Evolutionary conservation across 805 yeast species (phyloP).

Genomic region (Cyberlindnera mrakii): DNA sequence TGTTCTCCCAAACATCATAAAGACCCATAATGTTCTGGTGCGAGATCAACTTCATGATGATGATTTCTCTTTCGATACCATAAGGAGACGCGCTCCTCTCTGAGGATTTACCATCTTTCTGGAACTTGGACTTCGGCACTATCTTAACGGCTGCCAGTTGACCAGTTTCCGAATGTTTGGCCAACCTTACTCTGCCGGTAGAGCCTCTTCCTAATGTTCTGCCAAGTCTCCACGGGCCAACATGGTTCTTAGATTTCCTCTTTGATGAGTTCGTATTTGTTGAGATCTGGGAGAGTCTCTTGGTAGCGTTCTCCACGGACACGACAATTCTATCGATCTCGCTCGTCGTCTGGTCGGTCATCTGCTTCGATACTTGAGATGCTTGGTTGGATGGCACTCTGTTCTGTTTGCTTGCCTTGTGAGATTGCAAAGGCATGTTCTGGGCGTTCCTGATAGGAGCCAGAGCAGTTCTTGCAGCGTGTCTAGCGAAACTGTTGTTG

Average conservation of each 20-base stretch:
- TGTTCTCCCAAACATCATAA: conserved; percentile 85
- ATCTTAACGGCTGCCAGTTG: conserved; percentile 95
- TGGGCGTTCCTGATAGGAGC: conserved; percentile 15
- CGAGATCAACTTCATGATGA: conserved; percentile 74
- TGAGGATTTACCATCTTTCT: conserved; percentile 27
- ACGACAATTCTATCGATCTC: conserved; percentile 25
- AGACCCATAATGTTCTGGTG: conserved; percentile 76
- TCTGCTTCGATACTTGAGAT: neutral
- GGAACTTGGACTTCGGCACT: conserved; percentile 78
- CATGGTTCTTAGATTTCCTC: conserved; percentile 26
- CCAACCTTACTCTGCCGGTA: conserved; percentile 89
- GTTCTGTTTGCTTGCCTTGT: neutral
- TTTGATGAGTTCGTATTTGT: conserved; percentile 25
- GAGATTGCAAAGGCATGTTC: conserved; percentile 31
- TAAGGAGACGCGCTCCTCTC: conserved; percentile 61
- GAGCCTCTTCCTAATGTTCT: conserved; percentile 95
- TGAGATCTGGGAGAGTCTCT: conserved; percentile 23
- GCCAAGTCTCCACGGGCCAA: conserved; percentile 97
- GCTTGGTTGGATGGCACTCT: neutral
- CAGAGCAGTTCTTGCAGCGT: conserved; percentile 22
- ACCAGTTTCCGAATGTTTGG: conserved; percentile 78
- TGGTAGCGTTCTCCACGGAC: conserved; percentile 26
- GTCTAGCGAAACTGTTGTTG: conserved; percentile 18
- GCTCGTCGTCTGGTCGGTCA: conserved; percentile 3
- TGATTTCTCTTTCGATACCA: conserved; percentile 83